A percentile compares a stretch with the other conserved stretches of the same genome.
These are phyloP conservation scores for Setaria viridis DNA, from an alignment of 202 grass and related monocot species.

Conservation along the genomic window DNA sequence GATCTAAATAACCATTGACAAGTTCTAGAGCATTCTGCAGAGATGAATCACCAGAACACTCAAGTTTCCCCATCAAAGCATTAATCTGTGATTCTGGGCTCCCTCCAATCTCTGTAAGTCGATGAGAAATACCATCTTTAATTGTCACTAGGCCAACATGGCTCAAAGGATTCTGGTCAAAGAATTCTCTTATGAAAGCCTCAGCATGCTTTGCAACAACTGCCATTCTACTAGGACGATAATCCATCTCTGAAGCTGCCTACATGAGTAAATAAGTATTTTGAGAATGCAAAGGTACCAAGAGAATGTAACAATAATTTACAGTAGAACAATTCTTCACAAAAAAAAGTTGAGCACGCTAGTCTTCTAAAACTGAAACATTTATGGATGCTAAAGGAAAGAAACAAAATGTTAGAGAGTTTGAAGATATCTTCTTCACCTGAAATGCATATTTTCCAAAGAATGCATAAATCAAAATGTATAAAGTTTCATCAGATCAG, in stretches of 20 bases:
- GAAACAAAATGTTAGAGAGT: not conserved
- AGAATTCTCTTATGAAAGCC: conserved; percentile 93
- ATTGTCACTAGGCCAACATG: conserved; percentile 86
- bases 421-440: not conserved
- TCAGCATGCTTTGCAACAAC: conserved; percentile 80
- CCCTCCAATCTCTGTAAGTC: conserved; percentile 89
- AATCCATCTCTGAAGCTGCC: conserved; percentile 95
- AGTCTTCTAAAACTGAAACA: not conserved
- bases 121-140: conserved; percentile 82
- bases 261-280: conserved; percentile 53
- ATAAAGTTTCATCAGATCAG: not conserved
- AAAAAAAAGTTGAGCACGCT: not conserved
- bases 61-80: conserved; percentile 90
- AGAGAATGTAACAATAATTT: conserved; percentile 7
- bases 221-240: conserved; percentile 93
- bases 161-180: conserved; percentile 96
- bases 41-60: conserved; percentile 94
- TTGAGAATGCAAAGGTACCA: not conserved
- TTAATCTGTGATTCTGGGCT: conserved; percentile 93
- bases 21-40: conserved; percentile 94
- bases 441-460: conserved; percentile 19
- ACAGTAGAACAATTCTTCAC: not conserved
- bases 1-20: conserved; percentile 83
- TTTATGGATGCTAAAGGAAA: conserved; percentile 19
- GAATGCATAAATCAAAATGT: not conserved